phyloP scores from a whole-genome alignment of 495 filamentous ascomycete species.

The Pseudomonodictys pantanalensis region DNA sequence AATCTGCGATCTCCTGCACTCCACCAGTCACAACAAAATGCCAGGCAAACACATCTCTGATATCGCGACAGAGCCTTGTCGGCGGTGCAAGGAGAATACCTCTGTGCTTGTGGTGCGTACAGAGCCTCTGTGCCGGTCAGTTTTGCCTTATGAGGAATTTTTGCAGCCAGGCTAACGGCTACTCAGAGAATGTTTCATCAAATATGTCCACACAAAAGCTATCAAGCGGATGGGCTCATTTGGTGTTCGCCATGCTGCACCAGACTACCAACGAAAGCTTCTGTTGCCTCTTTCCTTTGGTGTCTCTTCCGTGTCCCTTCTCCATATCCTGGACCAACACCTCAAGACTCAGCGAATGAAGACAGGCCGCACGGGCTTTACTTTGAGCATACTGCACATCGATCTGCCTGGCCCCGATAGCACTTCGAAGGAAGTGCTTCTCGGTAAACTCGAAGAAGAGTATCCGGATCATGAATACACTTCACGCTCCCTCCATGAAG shows the following conservation, averaged over 20 bases:
- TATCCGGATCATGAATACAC: slow-evolving; percentile 63
- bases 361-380: slow-evolving; percentile 59
- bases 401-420: slow-evolving; percentile 46
- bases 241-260: slow-evolving; percentile 41
- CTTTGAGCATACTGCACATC: slow-evolving; percentile 65
- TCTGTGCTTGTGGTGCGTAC: slow-evolving; percentile 37
- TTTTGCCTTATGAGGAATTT: neutral
- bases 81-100: slow-evolving; percentile 33
- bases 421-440: neutral
- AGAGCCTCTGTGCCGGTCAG: slow-evolving; percentile 41
- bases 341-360: slow-evolving; percentile 57
- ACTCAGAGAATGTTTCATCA: slow-evolving; percentile 68
- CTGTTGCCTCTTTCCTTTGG: slow-evolving; percentile 82
- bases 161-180: slow-evolving; percentile 28
- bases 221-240: slow-evolving; percentile 74
- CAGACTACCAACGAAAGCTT: slow-evolving; percentile 51
- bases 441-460: slow-evolving; percentile 38
- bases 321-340: slow-evolving; percentile 72
- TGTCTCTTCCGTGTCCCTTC: slow-evolving; percentile 70
- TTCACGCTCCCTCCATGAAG: slow-evolving; percentile 53
- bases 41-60: slow-evolving; percentile 17
- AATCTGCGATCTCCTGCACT: neutral
- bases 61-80: slow-evolving; percentile 27
- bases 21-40: slow-evolving; percentile 7
- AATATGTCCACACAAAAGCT: slow-evolving; percentile 72